These are phyloP conservation scores for Draba incana DNA, from an alignment of 345 rosid species.

Conservation along the genomic window DNA sequence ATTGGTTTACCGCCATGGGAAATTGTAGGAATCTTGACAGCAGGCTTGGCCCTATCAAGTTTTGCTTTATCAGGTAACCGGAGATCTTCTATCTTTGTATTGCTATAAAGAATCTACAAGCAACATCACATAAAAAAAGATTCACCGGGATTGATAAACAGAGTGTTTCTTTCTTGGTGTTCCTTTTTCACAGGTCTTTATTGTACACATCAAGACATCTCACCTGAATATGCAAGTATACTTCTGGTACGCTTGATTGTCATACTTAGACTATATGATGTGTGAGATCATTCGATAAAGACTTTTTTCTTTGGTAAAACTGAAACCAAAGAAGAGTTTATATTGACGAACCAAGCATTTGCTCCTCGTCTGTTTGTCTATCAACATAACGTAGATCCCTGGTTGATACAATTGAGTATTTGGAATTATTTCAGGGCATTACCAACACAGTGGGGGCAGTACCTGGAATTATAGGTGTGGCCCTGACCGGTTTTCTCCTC, in stretches of 20 bases:
- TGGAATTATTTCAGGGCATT: conserved; percentile 59
- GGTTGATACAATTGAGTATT: too few species aligned
- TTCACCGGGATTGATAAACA: conserved; percentile 2
- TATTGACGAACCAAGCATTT: too few species aligned
- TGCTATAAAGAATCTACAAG: conserved; percentile 15
- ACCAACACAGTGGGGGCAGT: conserved; percentile 92
- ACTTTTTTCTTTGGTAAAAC: not conserved
- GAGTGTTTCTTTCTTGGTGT: not conserved
- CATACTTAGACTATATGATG: not conserved
- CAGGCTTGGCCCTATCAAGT: conserved; percentile 90
- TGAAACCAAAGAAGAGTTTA: not conserved
- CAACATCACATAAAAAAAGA: conserved; percentile 10
- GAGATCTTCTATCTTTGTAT: conserved; percentile 19
- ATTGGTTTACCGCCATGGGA: conserved; percentile 95
- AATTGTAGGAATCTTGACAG: conserved; percentile 79
- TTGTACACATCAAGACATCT: conserved; percentile 97
- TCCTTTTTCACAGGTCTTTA: conserved; percentile 46
- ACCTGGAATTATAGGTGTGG: conserved; percentile 91
- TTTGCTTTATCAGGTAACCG: conserved; percentile 84
- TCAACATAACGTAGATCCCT: too few species aligned
- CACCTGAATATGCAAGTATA: conserved; percentile 92
- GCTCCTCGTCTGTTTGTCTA: too few species aligned
- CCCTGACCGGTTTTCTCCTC: conserved; percentile 88
- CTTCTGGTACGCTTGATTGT: conserved; percentile 57
- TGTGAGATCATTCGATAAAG: not conserved